Base-by-base conservation (phyloP, 352 stramenopile species). In the Elongisporangium anandrum region DNA sequence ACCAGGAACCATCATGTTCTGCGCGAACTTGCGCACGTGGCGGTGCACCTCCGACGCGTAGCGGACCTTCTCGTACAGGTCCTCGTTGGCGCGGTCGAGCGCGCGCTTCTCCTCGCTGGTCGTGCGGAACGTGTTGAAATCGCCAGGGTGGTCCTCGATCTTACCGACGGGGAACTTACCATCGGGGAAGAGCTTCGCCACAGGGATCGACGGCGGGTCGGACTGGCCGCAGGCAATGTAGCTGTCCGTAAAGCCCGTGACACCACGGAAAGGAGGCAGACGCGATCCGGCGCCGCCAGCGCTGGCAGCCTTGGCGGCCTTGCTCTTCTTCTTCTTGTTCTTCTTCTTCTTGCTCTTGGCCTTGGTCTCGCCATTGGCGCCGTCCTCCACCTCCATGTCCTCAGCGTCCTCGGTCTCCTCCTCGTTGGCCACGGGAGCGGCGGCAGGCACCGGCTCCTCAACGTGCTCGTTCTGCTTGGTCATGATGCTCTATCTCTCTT, bases 1-100 rank as follows among this genome's bases (percentile, higher is more conserved):
- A 19, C 97, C 97, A 0, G 97, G 97, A 70, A 99, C 97, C 56
- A 98, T 98, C 59, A 98, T 88, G 41, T 75, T 92, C 73, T 99
- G 97, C 20, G 96, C 94, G 71, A 98, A 98, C 60, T 95, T 77
- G 70, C 84, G 81, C 61, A 87, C 84, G 56, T 93, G 75, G 47
- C 96, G 85, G 70, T 99, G 97, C 51, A 99, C 94, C 73, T 99
- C 97, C 12, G 95, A 78, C 3, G 95, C 97, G 52, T 96, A 81
- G 54, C 97, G 89, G 8, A 99, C 70, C 59, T 70, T 81, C 56
- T 83, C 67, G 57, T 87, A 87, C 45, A 83, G 57, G 29, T 85
- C 75, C 26, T 77, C 66, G 9, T 76, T 56, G 2, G 96, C 64
- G 9, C 91, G 79, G 56, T 99, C 96, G 39, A 79, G 60, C 19